phyloP scores from a whole-genome alignment of 2,329 filamentous ascomycete genomes.

The Tympanopsis confertula region DNA sequence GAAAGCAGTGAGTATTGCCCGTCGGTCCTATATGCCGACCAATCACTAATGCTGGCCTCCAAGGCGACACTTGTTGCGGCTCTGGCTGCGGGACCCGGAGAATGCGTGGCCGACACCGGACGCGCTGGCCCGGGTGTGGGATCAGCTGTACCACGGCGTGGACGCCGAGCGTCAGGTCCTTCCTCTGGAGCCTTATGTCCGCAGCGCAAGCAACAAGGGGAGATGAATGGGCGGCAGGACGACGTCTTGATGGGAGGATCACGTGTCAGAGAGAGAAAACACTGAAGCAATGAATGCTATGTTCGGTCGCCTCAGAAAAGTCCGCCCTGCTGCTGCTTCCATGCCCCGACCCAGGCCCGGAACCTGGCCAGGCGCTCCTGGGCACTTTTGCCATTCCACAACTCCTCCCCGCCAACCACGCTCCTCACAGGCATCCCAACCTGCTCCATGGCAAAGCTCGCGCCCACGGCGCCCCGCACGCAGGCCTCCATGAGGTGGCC shows the following conservation, averaged over 20 bases:
- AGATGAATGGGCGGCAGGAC: too few species aligned
- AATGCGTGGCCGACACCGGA: slow-evolving; percentile 26
- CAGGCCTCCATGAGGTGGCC: not conserved
- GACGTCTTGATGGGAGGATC: too few species aligned
- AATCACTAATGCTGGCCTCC: slow-evolving; percentile 3
- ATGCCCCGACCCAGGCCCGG: too few species aligned
- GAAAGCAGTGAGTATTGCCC: slow-evolving; percentile 13
- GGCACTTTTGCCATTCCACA: not conserved
- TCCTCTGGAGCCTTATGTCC: slow-evolving; percentile 39
- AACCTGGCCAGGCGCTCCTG: too few species aligned
- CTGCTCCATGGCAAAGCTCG: not conserved
- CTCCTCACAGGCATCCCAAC: not conserved
- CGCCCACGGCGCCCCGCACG: not conserved
- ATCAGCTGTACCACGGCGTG: slow-evolving; percentile 37
- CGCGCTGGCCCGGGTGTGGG: slow-evolving; percentile 29
- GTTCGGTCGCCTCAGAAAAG: too few species aligned
- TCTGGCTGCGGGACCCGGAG: slow-evolving; percentile 30
- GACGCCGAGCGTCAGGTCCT: slow-evolving; percentile 39
- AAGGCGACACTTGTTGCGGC: slow-evolving; percentile 27
- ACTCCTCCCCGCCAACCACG: not conserved
- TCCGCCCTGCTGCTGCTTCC: too few species aligned
- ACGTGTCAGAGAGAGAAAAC: too few species aligned
- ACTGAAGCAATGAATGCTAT: too few species aligned
- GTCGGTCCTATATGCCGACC: not conserved
- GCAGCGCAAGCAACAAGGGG: slow-evolving; percentile 25